A percentile compares a stretch with the other conserved stretches of the same genome.
Conservation (phyloP, 306 rosid genomes). For the peach (Prunus persica) region Prunus_persica_NCBIv2 NC_034009.1:32924001-32924500, state of each 20-base stretch:
- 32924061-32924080: constrained; percentile 81
- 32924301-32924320: background rate
- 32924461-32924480: too few species aligned
- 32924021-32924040: constrained; percentile 88
- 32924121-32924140: constrained; percentile 79
- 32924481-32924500: too few species aligned
- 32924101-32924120: constrained; percentile 81
- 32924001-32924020: constrained; percentile 83
- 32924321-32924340: constrained; percentile 2
- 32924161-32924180: constrained; percentile 35
- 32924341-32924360: background rate
- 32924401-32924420: background rate
- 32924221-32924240: background rate
- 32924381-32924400: background rate
- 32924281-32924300: background rate
- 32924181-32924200: constrained; percentile 24
- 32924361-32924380: too few species aligned
- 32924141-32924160: constrained; percentile 90
- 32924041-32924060: constrained; percentile 90
- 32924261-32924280: background rate
- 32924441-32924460: too few species aligned
- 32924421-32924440: background rate
- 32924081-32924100: constrained; percentile 84
- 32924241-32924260: background rate
- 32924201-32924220: background rate